These are phyloP conservation scores for Mortierella alpina DNA, from an alignment of 192 early-diverging fungal species.

Conservation along the genomic window DNA sequence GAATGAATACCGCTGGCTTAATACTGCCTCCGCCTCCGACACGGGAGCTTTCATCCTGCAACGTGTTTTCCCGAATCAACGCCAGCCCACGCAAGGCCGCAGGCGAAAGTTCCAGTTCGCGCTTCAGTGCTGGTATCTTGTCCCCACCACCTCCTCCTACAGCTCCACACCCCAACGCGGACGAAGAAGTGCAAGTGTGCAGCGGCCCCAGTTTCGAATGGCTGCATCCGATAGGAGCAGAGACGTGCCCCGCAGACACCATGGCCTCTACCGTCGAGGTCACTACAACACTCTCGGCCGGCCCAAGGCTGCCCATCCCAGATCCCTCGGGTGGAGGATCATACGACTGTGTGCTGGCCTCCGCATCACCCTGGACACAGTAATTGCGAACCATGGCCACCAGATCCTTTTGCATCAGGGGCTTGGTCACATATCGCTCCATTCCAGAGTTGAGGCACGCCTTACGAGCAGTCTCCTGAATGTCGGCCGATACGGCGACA, in stretches of 20 bases:
- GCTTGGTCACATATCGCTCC: constrained; percentile 65
- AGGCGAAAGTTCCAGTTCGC: constrained; percentile 38
- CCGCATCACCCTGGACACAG: constrained; percentile 45
- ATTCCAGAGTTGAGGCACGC: constrained; percentile 60
- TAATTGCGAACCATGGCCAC: constrained; percentile 56
- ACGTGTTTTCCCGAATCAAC: constrained; percentile 30
- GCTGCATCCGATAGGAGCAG: constrained; percentile 23
- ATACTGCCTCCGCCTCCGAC: constrained; percentile 41
- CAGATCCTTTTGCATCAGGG: constrained; percentile 60
- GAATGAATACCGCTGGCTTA: constrained; percentile 5
- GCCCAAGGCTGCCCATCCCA: neutral
- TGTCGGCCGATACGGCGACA: constrained; percentile 61
- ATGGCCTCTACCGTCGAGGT: constrained; percentile 43
- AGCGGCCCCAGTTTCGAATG: constrained; percentile 1
- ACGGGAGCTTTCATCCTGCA: constrained; percentile 40
- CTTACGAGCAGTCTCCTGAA: constrained; percentile 57
- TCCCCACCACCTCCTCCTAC: too few relatives aligned
- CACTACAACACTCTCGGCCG: constrained; percentile 2
- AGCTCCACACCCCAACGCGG: neutral
- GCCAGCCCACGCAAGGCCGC: constrained; percentile 39
- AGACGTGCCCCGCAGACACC: constrained; percentile 47
- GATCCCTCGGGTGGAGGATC: constrained; percentile 30
- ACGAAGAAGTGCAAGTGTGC: neutral
- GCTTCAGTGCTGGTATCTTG: constrained; percentile 11
- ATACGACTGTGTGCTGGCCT: constrained; percentile 36